Percentiles rank a stretch among this genome's conserved stretches.
Evolutionary conservation across 805 yeast genomes (phyloP).

Genomic region (Pichia phayaonensis): DNA sequence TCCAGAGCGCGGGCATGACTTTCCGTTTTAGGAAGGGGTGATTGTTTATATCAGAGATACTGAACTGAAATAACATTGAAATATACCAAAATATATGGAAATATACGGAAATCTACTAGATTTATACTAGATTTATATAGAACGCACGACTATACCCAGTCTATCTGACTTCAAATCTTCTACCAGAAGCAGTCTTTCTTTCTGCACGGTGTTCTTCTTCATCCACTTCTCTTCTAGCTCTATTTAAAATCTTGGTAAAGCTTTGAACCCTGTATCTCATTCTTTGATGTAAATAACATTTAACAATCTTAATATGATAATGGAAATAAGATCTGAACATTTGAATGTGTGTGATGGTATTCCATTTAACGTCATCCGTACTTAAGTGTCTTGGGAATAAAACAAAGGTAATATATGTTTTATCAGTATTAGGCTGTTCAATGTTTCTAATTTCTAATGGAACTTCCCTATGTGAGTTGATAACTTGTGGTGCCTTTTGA

Average conservation of each 20-base stretch:
- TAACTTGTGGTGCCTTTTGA: slow-evolving; percentile 97
- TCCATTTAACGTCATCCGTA: slow-evolving; percentile 59
- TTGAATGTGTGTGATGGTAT: slow-evolving; percentile 85
- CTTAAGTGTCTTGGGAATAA: slow-evolving; percentile 74
- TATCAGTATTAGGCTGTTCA: slow-evolving; percentile 26
- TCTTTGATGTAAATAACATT: slow-evolving; percentile 96
- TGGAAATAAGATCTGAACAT: slow-evolving; percentile 95
- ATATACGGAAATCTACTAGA: no score
- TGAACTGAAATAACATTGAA: no score
- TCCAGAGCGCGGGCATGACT: neutral
- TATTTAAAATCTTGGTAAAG: slow-evolving; percentile 87
- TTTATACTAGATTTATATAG: neutral
- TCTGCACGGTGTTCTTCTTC: slow-evolving; percentile 48
- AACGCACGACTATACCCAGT: neutral
- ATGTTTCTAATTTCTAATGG: slow-evolving; percentile 72
- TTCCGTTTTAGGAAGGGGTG: neutral
- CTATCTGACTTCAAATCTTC: slow-evolving; percentile 44
- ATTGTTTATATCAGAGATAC: no score
- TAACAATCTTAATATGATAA: slow-evolving; percentile 96
- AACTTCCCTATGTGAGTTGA: slow-evolving; percentile 83
- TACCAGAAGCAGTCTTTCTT: slow-evolving; percentile 66
- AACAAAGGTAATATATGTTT: slow-evolving; percentile 54
- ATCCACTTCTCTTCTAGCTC: slow-evolving; percentile 91
- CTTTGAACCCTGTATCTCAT: slow-evolving; percentile 95
- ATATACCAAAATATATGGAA: no score